phyloP scores from a whole-genome alignment of 2,329 filamentous ascomycete species.

The Endoconidiophora polonica region DNA sequence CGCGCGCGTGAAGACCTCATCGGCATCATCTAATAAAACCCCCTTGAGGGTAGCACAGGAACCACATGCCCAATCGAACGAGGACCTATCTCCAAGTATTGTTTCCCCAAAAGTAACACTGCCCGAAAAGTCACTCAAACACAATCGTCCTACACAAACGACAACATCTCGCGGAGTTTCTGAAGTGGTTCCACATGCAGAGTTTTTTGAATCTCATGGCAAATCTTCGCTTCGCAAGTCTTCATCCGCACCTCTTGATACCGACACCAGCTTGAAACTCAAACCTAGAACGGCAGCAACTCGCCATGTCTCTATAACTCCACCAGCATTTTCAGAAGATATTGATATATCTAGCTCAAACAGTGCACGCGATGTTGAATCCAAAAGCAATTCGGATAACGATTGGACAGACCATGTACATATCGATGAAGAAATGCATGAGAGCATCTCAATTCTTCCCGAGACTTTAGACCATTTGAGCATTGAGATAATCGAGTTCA shows the following conservation, averaged over 20 bases:
- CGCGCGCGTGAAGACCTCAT: constrained; percentile 15
- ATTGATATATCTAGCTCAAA: constrained; percentile 8
- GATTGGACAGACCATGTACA: background rate
- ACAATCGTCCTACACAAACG: constrained; percentile 1
- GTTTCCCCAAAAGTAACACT: constrained; percentile 18
- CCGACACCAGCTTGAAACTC: background rate
- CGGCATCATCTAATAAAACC: constrained; percentile 4
- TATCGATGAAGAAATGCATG: background rate
- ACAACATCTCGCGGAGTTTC: constrained; percentile 1
- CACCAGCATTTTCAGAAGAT: constrained; percentile 9
- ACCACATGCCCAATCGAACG: constrained; percentile 16
- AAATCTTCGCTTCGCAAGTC: background rate
- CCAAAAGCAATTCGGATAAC: constrained; percentile 1
- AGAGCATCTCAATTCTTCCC: constrained; percentile 23
- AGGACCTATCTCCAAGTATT: constrained; percentile 19
- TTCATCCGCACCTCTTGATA: background rate
- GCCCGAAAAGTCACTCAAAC: constrained; percentile 4
- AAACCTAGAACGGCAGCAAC: background rate
- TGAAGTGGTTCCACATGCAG: constrained; percentile 4
- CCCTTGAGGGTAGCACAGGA: constrained; percentile 18
- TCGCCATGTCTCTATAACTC: constrained; percentile 4
- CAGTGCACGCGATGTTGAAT: constrained; percentile 4
- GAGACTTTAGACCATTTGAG: constrained; percentile 39
- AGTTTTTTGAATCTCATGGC: constrained; percentile 6
- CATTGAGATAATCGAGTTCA: constrained; percentile 39